Base-by-base conservation (phyloP, 192 early-diverging fungal genomes). In the Coemansia sp. region DNA sequence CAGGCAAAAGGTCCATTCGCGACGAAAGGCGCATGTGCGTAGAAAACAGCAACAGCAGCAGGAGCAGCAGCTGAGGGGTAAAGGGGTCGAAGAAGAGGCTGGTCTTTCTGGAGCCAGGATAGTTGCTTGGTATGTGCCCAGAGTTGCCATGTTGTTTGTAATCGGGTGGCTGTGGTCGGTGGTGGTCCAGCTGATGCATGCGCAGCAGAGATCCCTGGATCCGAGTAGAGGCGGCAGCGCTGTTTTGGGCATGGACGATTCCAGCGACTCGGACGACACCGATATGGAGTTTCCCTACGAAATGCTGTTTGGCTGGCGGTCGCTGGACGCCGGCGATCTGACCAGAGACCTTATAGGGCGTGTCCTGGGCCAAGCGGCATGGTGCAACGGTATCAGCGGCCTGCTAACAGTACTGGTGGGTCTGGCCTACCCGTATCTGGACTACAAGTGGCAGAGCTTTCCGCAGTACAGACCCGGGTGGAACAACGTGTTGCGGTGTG, bases 81-180 rank as follows among this genome's bases (percentile, higher is more conserved):
- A n/a, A n/a, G n/a, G n/a, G n/a, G n/a, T n/a, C n/a, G n/a, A 47
- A 55, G 36, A 58, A 22, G 29, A 16, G 0, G 36, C 35, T 14
- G 13, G 46, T 48, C 50, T 71, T 6, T 68, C 75, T 11, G 48
- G 34, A 8, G 50, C 51, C 20, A 71, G 69, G 23, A 61, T 68
- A 45, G 47, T 59, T n/a, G 70, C 76, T 3, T 79, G 76, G 76
- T 68, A 69, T 61, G 61, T 58, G 22, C 71, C 76, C 30, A 64
- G 76, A 28, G 29, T 79, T 0, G 55, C 74, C 42, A 35, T 79
- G 23, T 54, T 79, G 48, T 79, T 79, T 52, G 35, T 69, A 13
- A 55, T 79, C 20, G 76, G 76, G 11, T 79, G 76, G 76, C 50
- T 64, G 47, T 79, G 76, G 56, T 69, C 76, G 0, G 64, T 69